phyloP scores from a whole-genome alignment of 176 grass and related monocot species.

The Rhynchospora breviuscula region DNA sequence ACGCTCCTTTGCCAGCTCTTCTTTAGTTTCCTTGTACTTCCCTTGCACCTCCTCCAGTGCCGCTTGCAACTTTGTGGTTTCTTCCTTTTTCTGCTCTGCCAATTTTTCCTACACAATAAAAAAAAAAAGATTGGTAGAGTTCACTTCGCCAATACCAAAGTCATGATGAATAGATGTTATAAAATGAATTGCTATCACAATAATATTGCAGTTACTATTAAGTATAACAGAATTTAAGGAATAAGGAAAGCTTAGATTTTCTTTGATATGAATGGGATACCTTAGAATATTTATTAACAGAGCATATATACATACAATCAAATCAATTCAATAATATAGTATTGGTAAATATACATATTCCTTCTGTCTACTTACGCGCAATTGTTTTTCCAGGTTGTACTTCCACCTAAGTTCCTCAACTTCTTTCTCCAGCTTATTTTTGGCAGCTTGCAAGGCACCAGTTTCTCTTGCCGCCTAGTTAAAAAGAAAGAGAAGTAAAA shows the following conservation, averaged over 20 bases:
- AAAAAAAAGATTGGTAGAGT: neutral
- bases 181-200: neutral
- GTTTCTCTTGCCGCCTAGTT: slow-evolving; percentile 92
- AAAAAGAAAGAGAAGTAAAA: slow-evolving; percentile 30
- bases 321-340: neutral
- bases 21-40: slow-evolving; percentile 81
- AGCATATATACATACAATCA: neutral
- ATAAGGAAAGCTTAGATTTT: neutral
- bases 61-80: slow-evolving; percentile 84
- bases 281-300: neutral
- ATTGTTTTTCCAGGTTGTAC: slow-evolving; percentile 80
- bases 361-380: slow-evolving; percentile 59
- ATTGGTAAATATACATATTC: slow-evolving; percentile 9
- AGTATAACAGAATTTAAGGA: neutral
- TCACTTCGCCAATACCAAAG: neutral
- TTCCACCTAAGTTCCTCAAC: slow-evolving; percentile 92
- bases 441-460: slow-evolving; percentile 91
- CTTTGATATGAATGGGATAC: neutral
- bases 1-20: slow-evolving; percentile 62
- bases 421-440: slow-evolving; percentile 98
- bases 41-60: slow-evolving; percentile 69
- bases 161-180: neutral
- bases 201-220: neutral
- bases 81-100: slow-evolving; percentile 85
- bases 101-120: slow-evolving; percentile 59